These are phyloP conservation scores for Dianthus caryophyllus DNA, from an alignment of 148 eudicot genomes.

Conservation along the genomic window DNA sequence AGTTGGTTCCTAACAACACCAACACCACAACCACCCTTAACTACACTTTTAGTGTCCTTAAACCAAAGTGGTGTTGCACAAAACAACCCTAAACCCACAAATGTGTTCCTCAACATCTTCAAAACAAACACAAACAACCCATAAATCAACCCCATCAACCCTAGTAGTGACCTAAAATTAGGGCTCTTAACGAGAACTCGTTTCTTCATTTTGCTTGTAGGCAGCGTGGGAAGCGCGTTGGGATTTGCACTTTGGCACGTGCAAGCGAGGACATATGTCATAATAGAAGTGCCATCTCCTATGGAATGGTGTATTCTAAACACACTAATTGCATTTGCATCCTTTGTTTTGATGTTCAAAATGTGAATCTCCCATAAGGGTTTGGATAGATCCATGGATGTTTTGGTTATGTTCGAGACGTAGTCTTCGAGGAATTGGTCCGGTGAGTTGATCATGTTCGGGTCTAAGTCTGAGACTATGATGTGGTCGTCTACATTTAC, in stretches of 20 bases:
- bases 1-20: too few species aligned
- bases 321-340: slow-evolving; percentile 34
- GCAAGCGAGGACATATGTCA: slow-evolving; percentile 53
- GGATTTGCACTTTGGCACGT: slow-evolving; percentile 49
- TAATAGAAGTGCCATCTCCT: slow-evolving; percentile 65
- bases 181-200: neutral
- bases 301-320: slow-evolving; percentile 58
- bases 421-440: slow-evolving; percentile 57
- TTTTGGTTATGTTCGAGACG: slow-evolving; percentile 36
- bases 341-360: slow-evolving; percentile 47
- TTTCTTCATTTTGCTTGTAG: slow-evolving; percentile 21
- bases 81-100: slow-evolving; percentile 29
- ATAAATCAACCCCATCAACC: slow-evolving; percentile 15
- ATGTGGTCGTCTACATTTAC: slow-evolving; percentile 46
- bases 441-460: slow-evolving; percentile 33
- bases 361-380: slow-evolving; percentile 77
- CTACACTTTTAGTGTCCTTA: slow-evolving; percentile 40
- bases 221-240: slow-evolving; percentile 38
- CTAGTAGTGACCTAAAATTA: too few species aligned
- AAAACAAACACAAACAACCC: slow-evolving; percentile 22
- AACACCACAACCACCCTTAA: slow-evolving; percentile 26
- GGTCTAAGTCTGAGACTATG: slow-evolving; percentile 34
- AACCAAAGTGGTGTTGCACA: slow-evolving; percentile 33
- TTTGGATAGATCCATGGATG: slow-evolving; percentile 41
- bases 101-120: slow-evolving; percentile 34